Percentiles rank a stretch among this genome's conserved stretches.
These are phyloP conservation scores for Talaromyces sp. DNA, from an alignment of 2,329 filamentous ascomycete genomes.

Conservation along the genomic window DNA sequence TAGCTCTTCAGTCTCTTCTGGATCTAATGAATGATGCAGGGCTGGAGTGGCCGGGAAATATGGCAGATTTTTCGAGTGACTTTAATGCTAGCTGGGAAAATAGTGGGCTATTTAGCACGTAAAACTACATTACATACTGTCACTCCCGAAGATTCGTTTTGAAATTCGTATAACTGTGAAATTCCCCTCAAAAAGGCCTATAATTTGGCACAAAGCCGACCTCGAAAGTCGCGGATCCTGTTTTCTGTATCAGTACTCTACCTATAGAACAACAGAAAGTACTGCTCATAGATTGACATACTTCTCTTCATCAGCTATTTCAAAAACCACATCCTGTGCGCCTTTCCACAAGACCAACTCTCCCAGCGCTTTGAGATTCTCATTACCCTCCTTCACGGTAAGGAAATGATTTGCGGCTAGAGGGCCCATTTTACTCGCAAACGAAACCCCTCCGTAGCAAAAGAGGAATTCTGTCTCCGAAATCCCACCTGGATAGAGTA, in stretches of 20 bases:
- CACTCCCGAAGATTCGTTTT: background rate
- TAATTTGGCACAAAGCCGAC: background rate
- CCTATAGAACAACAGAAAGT: background rate
- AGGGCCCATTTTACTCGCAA: conserved; percentile 26
- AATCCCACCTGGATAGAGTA: conserved; percentile 25
- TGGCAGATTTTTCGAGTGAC: conserved; percentile 15
- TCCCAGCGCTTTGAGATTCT: conserved; percentile 22
- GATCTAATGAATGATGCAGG: conserved; percentile 21
- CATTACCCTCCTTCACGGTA: conserved; percentile 23
- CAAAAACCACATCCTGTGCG: conserved; percentile 25
- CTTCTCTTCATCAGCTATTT: conserved; percentile 22
- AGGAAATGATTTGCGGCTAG: conserved; percentile 27
- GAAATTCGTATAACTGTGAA: background rate
- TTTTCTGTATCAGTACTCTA: background rate
- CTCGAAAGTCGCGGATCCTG: conserved; percentile 5
- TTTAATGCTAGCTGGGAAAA: background rate
- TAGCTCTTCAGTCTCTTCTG: conserved; percentile 18
- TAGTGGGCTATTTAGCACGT: background rate
- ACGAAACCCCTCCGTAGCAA: conserved; percentile 24
- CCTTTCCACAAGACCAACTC: conserved; percentile 25
- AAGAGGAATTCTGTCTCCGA: conserved; percentile 26
- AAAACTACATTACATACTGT: background rate
- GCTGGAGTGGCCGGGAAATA: conserved; percentile 20
- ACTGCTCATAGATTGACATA: conserved; percentile 5
- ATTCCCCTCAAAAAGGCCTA: background rate